Evolutionary conservation across 768 basidiomycete genomes (phyloP), one percentile per base, ranked within the genome.

Genomic region (Cyclocybe aegerita): DNA sequence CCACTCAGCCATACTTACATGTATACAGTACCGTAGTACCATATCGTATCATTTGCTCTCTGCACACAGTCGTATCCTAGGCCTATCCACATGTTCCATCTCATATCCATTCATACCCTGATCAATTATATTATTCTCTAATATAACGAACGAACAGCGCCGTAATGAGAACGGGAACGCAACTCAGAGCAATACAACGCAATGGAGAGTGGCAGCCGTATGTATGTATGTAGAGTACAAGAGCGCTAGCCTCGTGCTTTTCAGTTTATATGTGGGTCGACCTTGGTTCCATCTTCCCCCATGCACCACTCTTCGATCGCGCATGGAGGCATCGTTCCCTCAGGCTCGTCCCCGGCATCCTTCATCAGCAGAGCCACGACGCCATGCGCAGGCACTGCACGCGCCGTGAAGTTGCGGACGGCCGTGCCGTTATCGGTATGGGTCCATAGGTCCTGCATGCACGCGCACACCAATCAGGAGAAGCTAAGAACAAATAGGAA

Each of bases 371-470:
- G 59, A 31, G 85, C 87, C 16, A 83, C 78, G 17, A 88, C 85
- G 3, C 86, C 87, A 52, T 89, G 87, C 6, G 83, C 59, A 3
- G 86, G 85, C 9, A 88, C 83, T 14, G 65, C 67, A 7, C 67
- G 44, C 4, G 70, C 75, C 3, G 78, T 80, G 58, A 86, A 73
- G 61, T 78, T 82, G 12, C 86, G 76, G 16, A 82, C 70, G 1
- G 79, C 80, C 0, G 82, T 88, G 3, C 84, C 85, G 56, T 86
- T 88, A 57, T 85, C 70, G 15, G 83, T 86, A 62, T 88, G 86
- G 3, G 80, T 63, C 87, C 87, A 89, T 2, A 88, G 71, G 58
- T 89, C 87, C 83, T 88, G 53, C 11, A 39, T 41, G 33, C 15
- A 41, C 1, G 31, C n/a, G 10, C 14, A 38, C n/a, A 53, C 32